Conservation (phyloP, 2,329 filamentous ascomycete genomes). For the Chaetomiaceae sp. region DNA sequence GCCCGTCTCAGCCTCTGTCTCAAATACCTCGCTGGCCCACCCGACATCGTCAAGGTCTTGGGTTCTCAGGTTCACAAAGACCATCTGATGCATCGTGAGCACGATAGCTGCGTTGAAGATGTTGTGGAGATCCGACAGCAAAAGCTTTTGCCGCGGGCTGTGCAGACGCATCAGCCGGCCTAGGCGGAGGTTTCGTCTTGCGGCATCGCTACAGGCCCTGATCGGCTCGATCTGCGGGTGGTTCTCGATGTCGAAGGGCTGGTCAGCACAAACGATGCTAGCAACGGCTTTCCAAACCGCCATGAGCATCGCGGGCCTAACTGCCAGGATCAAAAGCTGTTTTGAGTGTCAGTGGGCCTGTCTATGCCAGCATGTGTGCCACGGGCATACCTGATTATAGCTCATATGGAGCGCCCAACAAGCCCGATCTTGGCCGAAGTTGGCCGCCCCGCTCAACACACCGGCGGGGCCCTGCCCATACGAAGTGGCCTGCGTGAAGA, state of each 20-base stretch:
- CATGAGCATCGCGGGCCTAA: conserved; percentile 45
- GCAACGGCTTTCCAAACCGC: conserved; percentile 45
- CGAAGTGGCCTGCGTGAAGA: conserved; percentile 7
- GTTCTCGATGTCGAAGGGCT: conserved; percentile 28
- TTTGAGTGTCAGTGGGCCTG: conserved; percentile 3
- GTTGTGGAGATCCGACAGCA: conserved; percentile 44
- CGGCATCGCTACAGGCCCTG: conserved; percentile 40
- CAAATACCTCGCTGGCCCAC: conserved; percentile 41
- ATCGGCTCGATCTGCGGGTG: conserved; percentile 32
- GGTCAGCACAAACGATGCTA: conserved; percentile 35
- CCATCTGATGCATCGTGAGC: conserved; percentile 43
- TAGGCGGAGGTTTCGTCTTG: conserved; percentile 43
- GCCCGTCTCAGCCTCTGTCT: conserved; percentile 36
- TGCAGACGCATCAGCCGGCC: conserved; percentile 38
- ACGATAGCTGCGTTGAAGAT: conserved; percentile 49
- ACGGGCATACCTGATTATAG: conserved; percentile 39
- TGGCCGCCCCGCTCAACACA: conserved; percentile 13
- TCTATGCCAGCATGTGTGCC: too few relatives aligned
- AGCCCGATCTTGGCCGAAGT: conserved; percentile 39
- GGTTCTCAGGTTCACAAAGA: conserved; percentile 33
- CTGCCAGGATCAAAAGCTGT: conserved; percentile 45
- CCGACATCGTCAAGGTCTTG: conserved; percentile 33
- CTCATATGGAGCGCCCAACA: conserved; percentile 46
- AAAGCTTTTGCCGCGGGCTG: conserved; percentile 37
- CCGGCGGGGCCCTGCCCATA: conserved; percentile 3